Evolutionary conservation across 2,329 filamentous ascomycete genomes (phyloP), one percentile per base, ranked within the genome.

Genomic region (Trichoderma koningiopsis): DNA sequence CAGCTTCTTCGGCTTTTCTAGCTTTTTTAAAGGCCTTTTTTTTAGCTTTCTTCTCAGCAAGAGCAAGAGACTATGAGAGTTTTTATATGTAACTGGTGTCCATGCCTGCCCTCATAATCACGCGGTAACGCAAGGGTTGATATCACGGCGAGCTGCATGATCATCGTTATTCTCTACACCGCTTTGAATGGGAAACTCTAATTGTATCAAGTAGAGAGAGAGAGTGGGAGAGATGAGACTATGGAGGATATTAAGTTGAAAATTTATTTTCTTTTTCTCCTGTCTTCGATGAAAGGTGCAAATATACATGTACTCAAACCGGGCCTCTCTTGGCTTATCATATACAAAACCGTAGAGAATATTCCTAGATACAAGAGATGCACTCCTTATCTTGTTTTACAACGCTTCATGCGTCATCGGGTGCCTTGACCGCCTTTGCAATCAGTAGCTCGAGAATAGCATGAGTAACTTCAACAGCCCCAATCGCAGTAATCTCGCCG

Each of bases 401-500:
- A 24, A 7, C 10, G 3, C 11, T 4, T 27, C 5, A 70, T 14
- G 62, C 24, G 13, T 70, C 37, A 11, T 16, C 5, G 5, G 64
- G 59, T 22, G 64, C 71, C 47, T 67, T 69, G 40, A 73, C 70
- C 3, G 72, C 60, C 3, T 64, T 71, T 19, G 68, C 59, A 68
- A 74, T 60, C 73, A 74, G 74, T 3, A 73, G 70, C 43, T 74
- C 73, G 14, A 72, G 67, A 4, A 72, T 52, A 7, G 71, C 53
- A 11, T 70, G 63, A n/a, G 88, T 91, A 43, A 96, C 86, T 83
- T 96, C 93, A 47, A 92, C 92, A 1, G 88, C 93, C 6, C 91
- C 92, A 70, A 96, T 80, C 19, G 91, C 91, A 35, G 93, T 96
- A 72, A 88, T 89, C 81, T 96, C 93, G 1, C 88, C 92, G 13